These are phyloP conservation scores for Clonostachys rosea DNA, from an alignment of 2,329 filamentous ascomycete species.

Conservation along the genomic window DNA sequence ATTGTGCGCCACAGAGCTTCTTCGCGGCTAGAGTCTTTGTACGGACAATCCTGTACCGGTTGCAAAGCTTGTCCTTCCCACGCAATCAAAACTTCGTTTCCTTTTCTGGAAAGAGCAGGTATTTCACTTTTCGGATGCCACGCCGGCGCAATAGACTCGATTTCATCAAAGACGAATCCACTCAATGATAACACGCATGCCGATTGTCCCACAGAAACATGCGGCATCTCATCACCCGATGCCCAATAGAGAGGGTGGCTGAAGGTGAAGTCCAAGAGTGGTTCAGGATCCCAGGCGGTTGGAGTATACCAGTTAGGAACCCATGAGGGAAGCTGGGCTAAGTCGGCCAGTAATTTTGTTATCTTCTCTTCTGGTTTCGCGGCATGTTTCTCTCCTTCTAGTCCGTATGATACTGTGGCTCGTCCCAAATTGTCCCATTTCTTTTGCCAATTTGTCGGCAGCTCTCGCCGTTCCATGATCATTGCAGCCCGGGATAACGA, in stretches of 20 bases:
- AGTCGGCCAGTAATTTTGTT: not conserved
- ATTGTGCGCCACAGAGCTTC: not conserved
- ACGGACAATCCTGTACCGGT: not conserved
- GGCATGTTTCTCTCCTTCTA: not conserved
- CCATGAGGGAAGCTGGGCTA: not conserved
- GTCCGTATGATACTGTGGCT: not conserved
- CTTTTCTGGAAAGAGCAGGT: not conserved
- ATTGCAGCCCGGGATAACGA: too few relatives aligned
- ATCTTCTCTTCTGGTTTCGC: not conserved
- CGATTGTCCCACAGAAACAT: not conserved
- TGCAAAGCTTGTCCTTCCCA: not conserved
- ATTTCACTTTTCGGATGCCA: not conserved
- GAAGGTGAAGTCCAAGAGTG: not conserved
- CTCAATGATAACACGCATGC: not conserved
- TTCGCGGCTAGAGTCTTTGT: not conserved
- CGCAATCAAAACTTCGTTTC: not conserved
- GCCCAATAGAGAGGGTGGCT: not conserved
- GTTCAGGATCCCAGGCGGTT: not conserved
- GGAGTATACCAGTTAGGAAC: not conserved
- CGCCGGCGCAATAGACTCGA: not conserved
- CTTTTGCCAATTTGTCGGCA: not conserved
- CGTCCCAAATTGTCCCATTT: not conserved
- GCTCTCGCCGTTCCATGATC: not conserved
- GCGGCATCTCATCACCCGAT: not conserved
- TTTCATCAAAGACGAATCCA: not conserved